A percentile compares a stretch with the other conserved stretches of the same genome.
phyloP scores from a whole-genome alignment of 2,329 filamentous ascomycete species.

The Ceratocystis ficicola region DNA sequence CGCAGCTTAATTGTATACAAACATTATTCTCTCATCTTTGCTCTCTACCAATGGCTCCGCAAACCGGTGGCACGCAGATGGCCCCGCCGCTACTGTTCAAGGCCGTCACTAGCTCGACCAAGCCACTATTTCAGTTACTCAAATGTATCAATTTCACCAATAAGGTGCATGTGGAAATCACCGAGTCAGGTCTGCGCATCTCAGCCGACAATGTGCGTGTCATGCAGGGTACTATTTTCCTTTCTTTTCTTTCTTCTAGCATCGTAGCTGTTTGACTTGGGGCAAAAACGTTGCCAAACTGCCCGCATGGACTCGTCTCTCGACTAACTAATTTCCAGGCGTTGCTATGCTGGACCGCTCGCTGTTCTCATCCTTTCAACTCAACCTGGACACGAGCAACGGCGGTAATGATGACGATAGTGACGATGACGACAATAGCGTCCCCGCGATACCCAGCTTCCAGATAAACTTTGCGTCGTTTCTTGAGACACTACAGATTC shows the following conservation, averaged over 20 bases:
- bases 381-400: slow-evolving; percentile 40
- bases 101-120: slow-evolving; percentile 64
- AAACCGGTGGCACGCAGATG: slow-evolving; percentile 11
- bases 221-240: slow-evolving; percentile 60
- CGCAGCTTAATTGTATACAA: slow-evolving; percentile 1
- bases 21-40: slow-evolving; percentile 22
- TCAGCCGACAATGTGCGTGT: slow-evolving; percentile 77
- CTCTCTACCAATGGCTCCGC: slow-evolving; percentile 25
- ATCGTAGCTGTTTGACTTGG: not conserved
- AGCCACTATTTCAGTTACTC: slow-evolving; percentile 55
- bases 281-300: no score
- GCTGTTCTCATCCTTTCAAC: slow-evolving; percentile 76
- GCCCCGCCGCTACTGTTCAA: slow-evolving; percentile 51
- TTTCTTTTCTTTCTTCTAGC: not conserved
- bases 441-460: slow-evolving; percentile 52
- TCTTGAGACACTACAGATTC: slow-evolving; percentile 89
- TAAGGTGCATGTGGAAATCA: slow-evolving; percentile 58
- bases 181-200: slow-evolving; percentile 73
- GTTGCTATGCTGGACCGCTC: slow-evolving; percentile 71
- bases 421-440: slow-evolving; percentile 21
- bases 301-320: no score
- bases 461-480: slow-evolving; percentile 78
- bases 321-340: slow-evolving; percentile 25
- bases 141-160: slow-evolving; percentile 48
- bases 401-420: slow-evolving; percentile 33